Evolutionary conservation across 495 filamentous ascomycete genomes (phyloP).

Genomic region (Aspergillus homomorphus): DNA sequence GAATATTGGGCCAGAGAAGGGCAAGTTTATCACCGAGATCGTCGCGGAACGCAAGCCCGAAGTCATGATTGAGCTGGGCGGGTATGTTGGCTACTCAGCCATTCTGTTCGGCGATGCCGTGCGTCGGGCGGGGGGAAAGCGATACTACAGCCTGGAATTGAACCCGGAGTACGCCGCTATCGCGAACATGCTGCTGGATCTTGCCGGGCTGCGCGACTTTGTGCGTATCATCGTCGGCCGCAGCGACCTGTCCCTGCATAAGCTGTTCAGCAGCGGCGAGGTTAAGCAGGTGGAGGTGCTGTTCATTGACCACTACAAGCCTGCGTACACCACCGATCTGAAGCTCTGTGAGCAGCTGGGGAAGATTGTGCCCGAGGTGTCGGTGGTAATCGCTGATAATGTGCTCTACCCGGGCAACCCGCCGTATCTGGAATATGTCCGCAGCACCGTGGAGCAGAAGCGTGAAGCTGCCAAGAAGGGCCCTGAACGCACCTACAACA

Average conservation of each 20-base stretch:
- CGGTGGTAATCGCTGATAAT: constrained; percentile 70
- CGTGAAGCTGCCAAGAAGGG: constrained; percentile 33
- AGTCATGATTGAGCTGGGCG: constrained; percentile 74
- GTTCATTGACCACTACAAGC: constrained; percentile 76
- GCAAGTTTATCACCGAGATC: constrained; percentile 59
- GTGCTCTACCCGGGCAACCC: constrained; percentile 72
- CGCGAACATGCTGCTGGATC: constrained; percentile 57
- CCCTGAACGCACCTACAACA: constrained; percentile 26
- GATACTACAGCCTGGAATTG: constrained; percentile 65
- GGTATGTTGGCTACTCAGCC: constrained; percentile 78
- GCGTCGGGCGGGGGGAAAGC: constrained; percentile 53
- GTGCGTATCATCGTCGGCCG: constrained; percentile 66
- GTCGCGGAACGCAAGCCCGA: constrained; percentile 63
- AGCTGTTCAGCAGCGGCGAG: constrained; percentile 48
- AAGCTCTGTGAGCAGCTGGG: constrained; percentile 69
- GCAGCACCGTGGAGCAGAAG: constrained; percentile 36
- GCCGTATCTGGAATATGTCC: constrained; percentile 56
- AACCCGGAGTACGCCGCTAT: constrained; percentile 66
- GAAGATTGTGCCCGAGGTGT: constrained; percentile 53
- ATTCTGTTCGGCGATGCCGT: constrained; percentile 67
- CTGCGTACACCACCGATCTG: constrained; percentile 64
- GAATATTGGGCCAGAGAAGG: constrained; percentile 75
- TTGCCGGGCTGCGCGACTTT: constrained; percentile 64
- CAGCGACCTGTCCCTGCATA: constrained; percentile 56
- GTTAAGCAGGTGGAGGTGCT: constrained; percentile 61